Percentiles rank a stretch among this genome's conserved stretches.
These are phyloP conservation scores for Sophora flavescens DNA, from an alignment of 306 rosid genomes.

Conservation along the genomic window DNA sequence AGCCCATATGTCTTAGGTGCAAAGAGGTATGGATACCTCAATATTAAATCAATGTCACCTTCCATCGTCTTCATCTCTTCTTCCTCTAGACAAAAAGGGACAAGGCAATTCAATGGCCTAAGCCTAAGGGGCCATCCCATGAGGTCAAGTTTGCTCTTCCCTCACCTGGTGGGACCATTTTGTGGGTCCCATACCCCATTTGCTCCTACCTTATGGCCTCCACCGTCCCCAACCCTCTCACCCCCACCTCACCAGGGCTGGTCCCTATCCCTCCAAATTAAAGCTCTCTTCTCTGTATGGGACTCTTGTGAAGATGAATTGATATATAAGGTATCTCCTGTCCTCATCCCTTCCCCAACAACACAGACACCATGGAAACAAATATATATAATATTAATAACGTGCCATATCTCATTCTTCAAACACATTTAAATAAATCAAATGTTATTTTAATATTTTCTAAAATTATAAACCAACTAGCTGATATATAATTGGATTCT, in stretches of 20 bases:
- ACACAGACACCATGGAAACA: conserved; percentile 23
- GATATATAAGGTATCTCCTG: conserved; percentile 5
- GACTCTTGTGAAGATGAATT: background rate
- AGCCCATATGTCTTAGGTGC: conserved; percentile 56
- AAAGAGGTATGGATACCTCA: conserved; percentile 54
- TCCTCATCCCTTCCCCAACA: conserved; percentile 43
- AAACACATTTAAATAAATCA: no score
- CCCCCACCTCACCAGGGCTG: conserved; percentile 22
- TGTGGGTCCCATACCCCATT: conserved; percentile 40
- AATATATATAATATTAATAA: background rate
- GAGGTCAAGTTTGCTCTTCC: conserved; percentile 53
- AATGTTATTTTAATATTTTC: no score
- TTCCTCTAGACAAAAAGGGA: conserved; percentile 57
- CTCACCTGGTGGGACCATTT: conserved; percentile 30
- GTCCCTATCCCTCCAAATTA: conserved; percentile 44
- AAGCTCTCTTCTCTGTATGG: conserved; percentile 36
- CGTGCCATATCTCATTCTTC: no score
- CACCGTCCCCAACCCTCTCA: conserved; percentile 43
- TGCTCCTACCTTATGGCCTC: conserved; percentile 47
- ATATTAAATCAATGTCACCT: conserved; percentile 54
- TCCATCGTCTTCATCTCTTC: conserved; percentile 37
- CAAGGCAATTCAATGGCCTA: conserved; percentile 61
- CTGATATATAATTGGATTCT: no score
- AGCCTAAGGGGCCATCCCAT: conserved; percentile 56
- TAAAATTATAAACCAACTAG: no score